A percentile compares a stretch with the other conserved stretches of the same genome.
Evolutionary conservation across 2,329 filamentous ascomycete species (phyloP).

Genomic region (Fusarium caatingaense): DNA sequence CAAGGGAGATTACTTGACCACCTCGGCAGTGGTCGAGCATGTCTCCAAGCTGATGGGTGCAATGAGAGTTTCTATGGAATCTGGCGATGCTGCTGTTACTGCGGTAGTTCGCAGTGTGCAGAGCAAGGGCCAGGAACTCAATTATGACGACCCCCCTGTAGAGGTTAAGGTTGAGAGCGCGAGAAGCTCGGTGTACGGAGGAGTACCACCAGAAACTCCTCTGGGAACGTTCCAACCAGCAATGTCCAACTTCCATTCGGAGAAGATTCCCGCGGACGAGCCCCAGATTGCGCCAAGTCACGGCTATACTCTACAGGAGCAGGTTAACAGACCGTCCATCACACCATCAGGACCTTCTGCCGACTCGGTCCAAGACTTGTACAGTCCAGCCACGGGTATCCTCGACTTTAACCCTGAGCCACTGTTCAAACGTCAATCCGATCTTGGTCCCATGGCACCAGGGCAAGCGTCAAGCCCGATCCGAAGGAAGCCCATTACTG

Average conservation of each 20-base stretch:
- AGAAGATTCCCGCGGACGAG: conserved; percentile 4
- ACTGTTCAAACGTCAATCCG: neutral
- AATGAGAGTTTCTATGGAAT: conserved; percentile 20
- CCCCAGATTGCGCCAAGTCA: neutral
- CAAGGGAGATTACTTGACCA: conserved; percentile 34
- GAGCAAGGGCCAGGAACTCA: conserved; percentile 20
- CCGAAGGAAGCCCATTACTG: conserved; percentile 27
- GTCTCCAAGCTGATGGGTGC: conserved; percentile 34
- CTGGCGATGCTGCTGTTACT: conserved; percentile 17
- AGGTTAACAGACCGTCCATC: neutral
- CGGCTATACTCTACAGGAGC: neutral
- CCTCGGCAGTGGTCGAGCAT: conserved; percentile 50
- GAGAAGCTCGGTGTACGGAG: neutral
- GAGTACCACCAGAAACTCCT: neutral
- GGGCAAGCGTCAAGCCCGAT: conserved; percentile 7
- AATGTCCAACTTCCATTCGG: neutral
- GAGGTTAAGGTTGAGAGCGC: neutral
- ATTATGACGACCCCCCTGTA: conserved; percentile 14
- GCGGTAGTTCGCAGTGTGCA: conserved; percentile 30
- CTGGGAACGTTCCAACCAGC: neutral
- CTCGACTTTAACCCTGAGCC: conserved; percentile 8
- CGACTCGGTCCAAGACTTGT: conserved; percentile 2
- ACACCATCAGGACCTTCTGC: neutral
- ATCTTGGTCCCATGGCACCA: neutral
- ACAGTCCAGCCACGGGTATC: conserved; percentile 16